Evolutionary conservation across 495 filamentous ascomycete genomes (phyloP).

Genomic region (Daldinia childiae): DNA sequence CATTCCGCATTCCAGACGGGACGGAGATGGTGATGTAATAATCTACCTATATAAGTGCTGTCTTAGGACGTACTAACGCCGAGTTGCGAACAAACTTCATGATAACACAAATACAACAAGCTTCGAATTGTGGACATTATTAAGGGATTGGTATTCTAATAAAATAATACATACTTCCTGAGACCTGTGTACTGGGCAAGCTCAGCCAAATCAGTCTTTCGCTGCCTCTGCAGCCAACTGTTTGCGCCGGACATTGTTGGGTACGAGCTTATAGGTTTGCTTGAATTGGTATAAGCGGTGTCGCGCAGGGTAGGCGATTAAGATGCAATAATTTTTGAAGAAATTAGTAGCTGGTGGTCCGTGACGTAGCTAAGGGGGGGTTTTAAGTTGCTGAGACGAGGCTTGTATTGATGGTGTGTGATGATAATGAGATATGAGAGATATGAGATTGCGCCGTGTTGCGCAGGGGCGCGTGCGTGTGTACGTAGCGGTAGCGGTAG

Average conservation of each 20-base stretch:
- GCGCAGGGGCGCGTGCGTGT: slow-evolving; percentile 29
- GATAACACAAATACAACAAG: neutral
- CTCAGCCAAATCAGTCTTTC: slow-evolving; percentile 82
- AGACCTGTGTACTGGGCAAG: slow-evolving; percentile 78
- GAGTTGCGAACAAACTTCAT: slow-evolving; percentile 1
- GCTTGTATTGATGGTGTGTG: slow-evolving; percentile 13
- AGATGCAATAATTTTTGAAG: slow-evolving; percentile 39
- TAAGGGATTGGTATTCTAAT: neutral
- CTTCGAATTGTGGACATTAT: slow-evolving; percentile 18
- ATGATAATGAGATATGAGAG: slow-evolving; percentile 9
- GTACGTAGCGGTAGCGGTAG: slow-evolving; percentile 13
- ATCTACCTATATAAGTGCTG: neutral
- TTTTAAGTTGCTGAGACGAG: neutral
- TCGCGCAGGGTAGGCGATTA: slow-evolving; percentile 51
- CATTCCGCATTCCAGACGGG: slow-evolving; percentile 12
- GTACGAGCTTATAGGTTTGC: neutral
- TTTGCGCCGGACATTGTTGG: slow-evolving; percentile 56
- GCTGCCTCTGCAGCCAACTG: slow-evolving; percentile 83
- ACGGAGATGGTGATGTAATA: slow-evolving; percentile 34
- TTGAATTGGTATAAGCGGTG: slow-evolving; percentile 28
- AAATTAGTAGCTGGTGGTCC: slow-evolving; percentile 23
- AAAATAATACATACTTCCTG: slow-evolving; percentile 66
- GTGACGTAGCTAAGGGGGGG: slow-evolving; percentile 29
- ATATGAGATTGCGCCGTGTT: slow-evolving; percentile 25
- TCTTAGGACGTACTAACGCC: slow-evolving; percentile 1